Evolutionary conservation across 2,329 filamentous ascomycete genomes (phyloP).

Genomic region (Sphaceloma murrayae): DNA sequence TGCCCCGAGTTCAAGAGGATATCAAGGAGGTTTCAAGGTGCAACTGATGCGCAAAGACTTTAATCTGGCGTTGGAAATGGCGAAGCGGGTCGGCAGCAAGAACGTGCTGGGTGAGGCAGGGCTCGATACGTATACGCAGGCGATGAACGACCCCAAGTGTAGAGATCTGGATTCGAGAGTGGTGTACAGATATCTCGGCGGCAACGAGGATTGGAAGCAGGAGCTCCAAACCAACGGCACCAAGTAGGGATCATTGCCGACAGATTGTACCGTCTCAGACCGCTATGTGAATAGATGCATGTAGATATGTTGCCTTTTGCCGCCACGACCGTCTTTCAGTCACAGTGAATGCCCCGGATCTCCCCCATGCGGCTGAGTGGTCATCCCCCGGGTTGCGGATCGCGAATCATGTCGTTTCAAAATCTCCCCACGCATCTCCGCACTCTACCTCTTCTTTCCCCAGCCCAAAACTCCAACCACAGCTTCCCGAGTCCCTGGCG

Average conservation of each 20-base stretch:
- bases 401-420: neutral
- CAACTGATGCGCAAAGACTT: conserved; percentile 54
- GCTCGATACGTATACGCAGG: conserved; percentile 43
- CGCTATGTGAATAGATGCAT: no score
- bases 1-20: conserved; percentile 41
- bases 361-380: no score
- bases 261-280: no score
- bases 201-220: conserved; percentile 42
- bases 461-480: conserved; percentile 1
- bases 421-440: neutral
- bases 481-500: conserved; percentile 7
- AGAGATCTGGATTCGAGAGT: conserved; percentile 48
- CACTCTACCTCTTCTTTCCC: neutral
- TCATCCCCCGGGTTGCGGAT: no score
- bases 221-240: conserved; percentile 15
- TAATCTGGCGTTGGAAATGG: conserved; percentile 45
- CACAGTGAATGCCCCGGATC: no score
- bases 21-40: conserved; percentile 48
- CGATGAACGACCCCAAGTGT: conserved; percentile 43
- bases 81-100: conserved; percentile 42
- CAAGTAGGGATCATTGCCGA: no score
- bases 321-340: no score
- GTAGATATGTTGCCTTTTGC: no score
- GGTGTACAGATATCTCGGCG: conserved; percentile 48
- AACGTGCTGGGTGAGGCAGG: conserved; percentile 44